Evolutionary conservation across 2,329 filamentous ascomycete species (phyloP), one percentile per base, ranked within the genome.

Genomic region (Rhinocladiella mackenziei): DNA sequence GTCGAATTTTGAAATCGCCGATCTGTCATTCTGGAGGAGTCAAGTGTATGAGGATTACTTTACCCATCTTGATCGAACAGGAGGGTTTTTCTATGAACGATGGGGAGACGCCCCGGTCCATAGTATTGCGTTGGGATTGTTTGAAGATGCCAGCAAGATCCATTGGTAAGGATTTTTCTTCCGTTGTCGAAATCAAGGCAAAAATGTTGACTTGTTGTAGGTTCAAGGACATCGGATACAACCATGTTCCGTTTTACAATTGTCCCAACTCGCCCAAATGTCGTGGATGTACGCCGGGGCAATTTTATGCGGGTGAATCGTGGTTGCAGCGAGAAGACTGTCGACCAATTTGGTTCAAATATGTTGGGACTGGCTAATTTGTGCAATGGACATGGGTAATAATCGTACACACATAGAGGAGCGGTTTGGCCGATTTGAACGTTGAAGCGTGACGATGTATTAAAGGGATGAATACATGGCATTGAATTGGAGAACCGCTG

Each of bases 161-260:
- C 91, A 97, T 66, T 97, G 89, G 89, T 94, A 69, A 51, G 83
- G n/a, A 13, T 36, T 15, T 28, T 13, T 11, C 10, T 19, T 29
- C 19, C 9, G 7, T 11, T 18, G n/a, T 4, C n/a, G 22, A 15
- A 18, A 5, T 23, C 9, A 18, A 9, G 11, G 18, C n/a, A 26
- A 5, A 5, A 26, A 4, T 30, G 18, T 19, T 34, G 20, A 35
- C 17, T 26, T 25, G 6, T 39, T 26, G 5, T 53, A 95, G 89
- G 89, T 98, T 98, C 83, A 89, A 91, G 41, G 92, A 98, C 64
- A 97, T 98, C 56, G 92, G 92, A 45, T 98, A 98, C 70, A 89
- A 96, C 60, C 92, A 98, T 59, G 89, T 97, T 41, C 92, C 92
- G 33, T 98, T 94, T 71, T 95, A 94, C 76, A 98, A 98, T 71